phyloP scores from a whole-genome alignment of 2,329 filamentous ascomycete species.

The Falciphora oryzae region DNA sequence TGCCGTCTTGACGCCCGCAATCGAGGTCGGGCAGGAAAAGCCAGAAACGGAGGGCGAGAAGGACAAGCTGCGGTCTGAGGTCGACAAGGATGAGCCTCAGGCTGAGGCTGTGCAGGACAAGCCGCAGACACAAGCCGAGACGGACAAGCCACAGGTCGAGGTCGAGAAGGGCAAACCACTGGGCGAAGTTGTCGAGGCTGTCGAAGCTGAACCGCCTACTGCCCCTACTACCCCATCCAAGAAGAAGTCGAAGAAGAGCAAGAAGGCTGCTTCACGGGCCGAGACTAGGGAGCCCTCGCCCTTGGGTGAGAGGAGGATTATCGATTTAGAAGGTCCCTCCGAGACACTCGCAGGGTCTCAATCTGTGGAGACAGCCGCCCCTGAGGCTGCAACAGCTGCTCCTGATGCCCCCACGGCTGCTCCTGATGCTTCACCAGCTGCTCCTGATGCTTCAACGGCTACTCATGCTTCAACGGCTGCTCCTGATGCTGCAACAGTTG shows the following conservation, averaged over 20 bases:
- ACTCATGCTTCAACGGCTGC: background rate
- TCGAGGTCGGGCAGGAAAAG: background rate
- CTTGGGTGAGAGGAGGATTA: background rate
- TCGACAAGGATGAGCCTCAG: background rate
- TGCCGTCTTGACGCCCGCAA: no score
- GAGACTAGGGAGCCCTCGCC: conserved; percentile 25
- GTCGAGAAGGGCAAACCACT: background rate
- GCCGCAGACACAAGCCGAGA: background rate
- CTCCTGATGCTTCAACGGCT: background rate
- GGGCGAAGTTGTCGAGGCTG: background rate
- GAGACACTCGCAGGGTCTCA: background rate
- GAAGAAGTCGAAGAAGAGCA: conserved; percentile 19
- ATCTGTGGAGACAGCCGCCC: no score
- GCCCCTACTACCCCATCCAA: conserved; percentile 20
- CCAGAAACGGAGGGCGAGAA: background rate
- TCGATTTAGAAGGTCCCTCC: background rate
- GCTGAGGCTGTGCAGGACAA: background rate
- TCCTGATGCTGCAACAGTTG: background rate
- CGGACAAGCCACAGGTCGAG: background rate
- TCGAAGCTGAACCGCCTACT: conserved; percentile 15
- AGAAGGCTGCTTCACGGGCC: conserved; percentile 20
- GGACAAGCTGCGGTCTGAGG: background rate
- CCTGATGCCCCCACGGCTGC: background rate
- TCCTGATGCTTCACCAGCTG: background rate
- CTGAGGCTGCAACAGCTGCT: background rate